Evolutionary conservation across 2,329 filamentous ascomycete genomes (phyloP), one percentile per base, ranked within the genome.

Genomic region (Talaromyces albobiverticillius): DNA sequence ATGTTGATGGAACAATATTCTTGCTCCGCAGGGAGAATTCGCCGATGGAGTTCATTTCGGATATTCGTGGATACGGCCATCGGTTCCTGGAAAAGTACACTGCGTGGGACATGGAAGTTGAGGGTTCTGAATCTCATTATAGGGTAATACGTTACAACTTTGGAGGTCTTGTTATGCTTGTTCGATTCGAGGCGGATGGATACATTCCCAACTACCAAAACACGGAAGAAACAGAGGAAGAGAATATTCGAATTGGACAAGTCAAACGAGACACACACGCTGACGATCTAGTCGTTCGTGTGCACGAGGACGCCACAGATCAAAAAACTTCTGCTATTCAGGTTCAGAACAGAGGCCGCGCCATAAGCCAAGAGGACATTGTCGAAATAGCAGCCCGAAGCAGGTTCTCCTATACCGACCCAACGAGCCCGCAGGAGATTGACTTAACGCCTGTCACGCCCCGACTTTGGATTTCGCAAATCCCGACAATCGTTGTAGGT

Each of bases 71-170:
- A 0, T 88, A 77, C 60, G 85, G 86, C 0, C 84, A 89, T 60
- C 78, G 81, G 0, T 89, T 90, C 58, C 83, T 83, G 0, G 83
- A 88, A 45, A 75, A 75, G 0, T 85, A 88, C 61, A 89, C 86
- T 0, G 82, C 76, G 0, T 89, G 85, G 85, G 79, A 81, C 8
- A 9, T 60, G 0, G 76, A 75, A 1, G 79, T 83, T 0, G 76
- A 73, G 42, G 74, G 76, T 0, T 88, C 85, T 0, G 70, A 68
- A 1, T 83, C 82, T 0, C 83, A 89, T 57, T 85, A 89, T 62
- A 76, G 85, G 2, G 62, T 89, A 8, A 60, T 88, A 1, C 67
- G 70, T 2, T 89, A 88, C 57, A 55, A 69, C 0, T 82, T 89
- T 59, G 82, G 73, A 0, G 79, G 73, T 1, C 61, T 85, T 8